These are phyloP conservation scores for Suhomyces xylopsoci DNA, from an alignment of 805 yeast genomes.

Conservation along the genomic window DNA sequence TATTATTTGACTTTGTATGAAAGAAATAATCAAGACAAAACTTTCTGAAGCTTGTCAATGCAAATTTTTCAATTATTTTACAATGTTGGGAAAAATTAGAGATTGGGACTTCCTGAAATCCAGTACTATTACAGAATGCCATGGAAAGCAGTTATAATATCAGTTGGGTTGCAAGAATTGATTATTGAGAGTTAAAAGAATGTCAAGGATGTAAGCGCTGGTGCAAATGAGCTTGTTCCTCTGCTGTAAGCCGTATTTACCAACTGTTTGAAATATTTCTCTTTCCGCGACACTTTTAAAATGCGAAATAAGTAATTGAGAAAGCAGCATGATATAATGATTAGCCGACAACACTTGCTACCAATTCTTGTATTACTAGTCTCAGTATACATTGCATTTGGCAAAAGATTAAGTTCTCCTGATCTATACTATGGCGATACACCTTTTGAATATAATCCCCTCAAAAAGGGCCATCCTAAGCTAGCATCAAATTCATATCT, in stretches of 20 bases:
- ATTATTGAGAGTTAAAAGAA: background rate
- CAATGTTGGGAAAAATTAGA: no score
- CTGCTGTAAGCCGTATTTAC: background rate
- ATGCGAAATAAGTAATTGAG: background rate
- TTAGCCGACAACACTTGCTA: background rate
- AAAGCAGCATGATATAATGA: background rate
- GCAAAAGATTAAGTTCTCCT: background rate
- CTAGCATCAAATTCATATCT: constrained; percentile 29
- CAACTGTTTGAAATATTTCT: background rate
- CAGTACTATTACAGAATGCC: background rate
- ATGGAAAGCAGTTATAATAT: no score
- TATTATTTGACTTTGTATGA: background rate
- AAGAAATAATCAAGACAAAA: background rate
- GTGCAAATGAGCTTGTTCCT: background rate
- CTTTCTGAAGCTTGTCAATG: no score
- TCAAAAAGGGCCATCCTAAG: constrained; percentile 18
- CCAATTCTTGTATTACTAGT: background rate
- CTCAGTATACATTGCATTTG: background rate
- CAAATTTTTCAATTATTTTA: no score
- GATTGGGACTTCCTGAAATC: background rate
- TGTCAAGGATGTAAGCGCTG: background rate
- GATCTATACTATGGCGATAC: background rate
- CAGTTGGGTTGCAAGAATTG: background rate
- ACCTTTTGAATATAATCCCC: constrained; percentile 10
- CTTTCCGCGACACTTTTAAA: background rate